Evolutionary conservation across 345 rosid genomes (phyloP), one percentile per base, ranked within the genome.

Genomic region (Salix exigua): DNA sequence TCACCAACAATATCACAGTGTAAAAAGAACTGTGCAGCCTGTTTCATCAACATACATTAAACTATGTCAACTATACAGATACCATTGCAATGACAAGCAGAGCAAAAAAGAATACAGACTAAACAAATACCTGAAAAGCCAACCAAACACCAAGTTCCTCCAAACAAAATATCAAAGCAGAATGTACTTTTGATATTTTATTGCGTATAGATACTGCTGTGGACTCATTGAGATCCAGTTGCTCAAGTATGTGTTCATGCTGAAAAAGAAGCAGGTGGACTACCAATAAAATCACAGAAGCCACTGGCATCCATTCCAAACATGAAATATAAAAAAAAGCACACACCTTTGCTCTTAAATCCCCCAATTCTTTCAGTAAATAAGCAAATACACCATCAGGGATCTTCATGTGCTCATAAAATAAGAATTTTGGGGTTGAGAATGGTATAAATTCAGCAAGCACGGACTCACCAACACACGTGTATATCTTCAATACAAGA

Each of bases 1-100:
- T 87, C 88, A 68, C 75, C 83, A 82, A 85, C 87, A 71, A 73
- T 83, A 82, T 86, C 87, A 79, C 66, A 72, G 66, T 72, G 31
- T 16, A 94, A 85, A 13, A 96, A 77, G 67, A 76, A 81, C 76
- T 86, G 72, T 23, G 98, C 96, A 77, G 99, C 99, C 97, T 95
- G 86, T 78, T 64, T 76, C 31, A 53, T 73, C 67, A 68, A 73
- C 5, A 19, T 23, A 46, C 60, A 33, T 23, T 68, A 37, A 50
- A 53, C 66, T 16, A 68, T 75, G 17, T 75, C 70, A 26, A 21
- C 51, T 68, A 37, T 46, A 44, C 38, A 19, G 67, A 63, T 82
- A 19, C 1, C 40, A 65, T 13, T 61, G 38, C 38, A 71, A 53
- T 31, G 68, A 68, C 38, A 30, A 50, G 28, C 28, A 58, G 28